Percentiles rank a stretch among this genome's conserved stretches.
phyloP scores from a whole-genome alignment of 1,139 yeast genomes.

The Magnusiomyces magnusii region DNA sequence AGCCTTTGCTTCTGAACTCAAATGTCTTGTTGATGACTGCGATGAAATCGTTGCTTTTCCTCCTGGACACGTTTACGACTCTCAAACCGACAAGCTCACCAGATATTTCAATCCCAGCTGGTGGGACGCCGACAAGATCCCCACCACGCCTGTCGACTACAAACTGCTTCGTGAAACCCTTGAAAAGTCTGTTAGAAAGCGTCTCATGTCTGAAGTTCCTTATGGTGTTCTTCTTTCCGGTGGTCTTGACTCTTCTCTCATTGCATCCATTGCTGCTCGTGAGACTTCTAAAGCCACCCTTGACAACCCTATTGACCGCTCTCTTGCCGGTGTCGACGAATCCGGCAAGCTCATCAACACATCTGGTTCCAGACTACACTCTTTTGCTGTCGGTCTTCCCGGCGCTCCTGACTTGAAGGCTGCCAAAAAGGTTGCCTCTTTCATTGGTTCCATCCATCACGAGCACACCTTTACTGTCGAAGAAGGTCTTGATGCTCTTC shows the following conservation, averaged over 20 bases:
- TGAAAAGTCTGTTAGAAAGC: constrained; percentile 95
- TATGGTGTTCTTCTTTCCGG: constrained; percentile 96
- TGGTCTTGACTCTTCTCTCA: constrained; percentile 92
- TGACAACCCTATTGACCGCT: constrained; percentile 40
- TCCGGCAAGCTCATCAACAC: constrained; percentile 64
- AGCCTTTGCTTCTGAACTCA: constrained; percentile 89
- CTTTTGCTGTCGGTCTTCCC: constrained; percentile 95
- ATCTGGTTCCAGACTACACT: constrained; percentile 84
- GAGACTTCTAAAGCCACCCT: constrained; percentile 78
- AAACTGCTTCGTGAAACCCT: constrained; percentile 65
- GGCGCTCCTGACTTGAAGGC: constrained; percentile 97
- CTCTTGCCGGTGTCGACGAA: constrained; percentile 88
- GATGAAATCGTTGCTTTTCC: constrained; percentile 92
- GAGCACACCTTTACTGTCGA: constrained; percentile 95
- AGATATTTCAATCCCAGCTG: constrained; percentile 89
- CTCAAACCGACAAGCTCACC: constrained; percentile 73
- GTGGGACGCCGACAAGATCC: constrained; percentile 79
- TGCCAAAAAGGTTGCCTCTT: constrained; percentile 88
- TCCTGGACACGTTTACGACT: constrained; percentile 96
- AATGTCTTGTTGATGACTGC: constrained; percentile 90
- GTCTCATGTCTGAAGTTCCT: constrained; percentile 99
- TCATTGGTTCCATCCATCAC: constrained; percentile 93
- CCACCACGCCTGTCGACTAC: constrained; percentile 67
- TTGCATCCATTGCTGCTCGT: constrained; percentile 94
- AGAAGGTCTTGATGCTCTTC: constrained; percentile 92